Evolutionary conservation across 345 rosid genomes (phyloP).

Genomic region (Corchorus capsularis): DNA sequence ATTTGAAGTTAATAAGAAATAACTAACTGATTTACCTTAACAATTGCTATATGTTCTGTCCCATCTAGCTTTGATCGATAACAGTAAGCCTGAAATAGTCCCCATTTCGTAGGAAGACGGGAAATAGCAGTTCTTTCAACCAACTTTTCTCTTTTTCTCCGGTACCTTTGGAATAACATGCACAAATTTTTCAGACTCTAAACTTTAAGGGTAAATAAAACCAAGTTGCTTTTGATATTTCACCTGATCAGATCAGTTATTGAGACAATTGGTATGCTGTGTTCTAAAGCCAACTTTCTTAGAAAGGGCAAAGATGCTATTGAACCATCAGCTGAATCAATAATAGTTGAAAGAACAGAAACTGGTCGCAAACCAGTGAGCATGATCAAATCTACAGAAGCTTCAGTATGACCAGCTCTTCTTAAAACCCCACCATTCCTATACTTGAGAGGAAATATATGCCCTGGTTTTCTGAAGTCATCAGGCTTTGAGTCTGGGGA

Average conservation of each 20-base stretch:
- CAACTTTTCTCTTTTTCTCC: constrained; percentile 76
- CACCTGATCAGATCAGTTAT: constrained; percentile 86
- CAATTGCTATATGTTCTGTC: constrained; percentile 72
- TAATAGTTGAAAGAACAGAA: constrained; percentile 68
- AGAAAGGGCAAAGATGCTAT: constrained; percentile 54
- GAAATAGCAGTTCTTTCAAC: constrained; percentile 68
- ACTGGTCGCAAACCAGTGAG: constrained; percentile 63
- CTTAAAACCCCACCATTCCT: constrained; percentile 82
- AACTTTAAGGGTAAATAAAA: background rate
- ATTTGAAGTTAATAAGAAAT: constrained; percentile 12
- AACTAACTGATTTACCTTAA: constrained; percentile 50
- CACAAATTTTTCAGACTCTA: background rate
- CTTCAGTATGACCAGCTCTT: constrained; percentile 91
- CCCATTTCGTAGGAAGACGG: constrained; percentile 82
- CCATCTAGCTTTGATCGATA: constrained; percentile 77
- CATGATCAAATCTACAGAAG: constrained; percentile 72
- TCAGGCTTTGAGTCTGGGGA: constrained; percentile 56
- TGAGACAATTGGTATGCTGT: constrained; percentile 63
- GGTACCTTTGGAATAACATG: constrained; percentile 45
- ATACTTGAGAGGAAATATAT: constrained; percentile 89
- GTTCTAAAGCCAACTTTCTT: constrained; percentile 53
- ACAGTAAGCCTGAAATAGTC: constrained; percentile 69
- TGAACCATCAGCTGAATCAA: constrained; percentile 72
- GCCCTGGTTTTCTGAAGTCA: constrained; percentile 85
- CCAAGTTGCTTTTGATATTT: background rate